Base-by-base conservation (phyloP, 2,329 filamentous ascomycete genomes). In the Aspergillus hiratsukae region DNA sequence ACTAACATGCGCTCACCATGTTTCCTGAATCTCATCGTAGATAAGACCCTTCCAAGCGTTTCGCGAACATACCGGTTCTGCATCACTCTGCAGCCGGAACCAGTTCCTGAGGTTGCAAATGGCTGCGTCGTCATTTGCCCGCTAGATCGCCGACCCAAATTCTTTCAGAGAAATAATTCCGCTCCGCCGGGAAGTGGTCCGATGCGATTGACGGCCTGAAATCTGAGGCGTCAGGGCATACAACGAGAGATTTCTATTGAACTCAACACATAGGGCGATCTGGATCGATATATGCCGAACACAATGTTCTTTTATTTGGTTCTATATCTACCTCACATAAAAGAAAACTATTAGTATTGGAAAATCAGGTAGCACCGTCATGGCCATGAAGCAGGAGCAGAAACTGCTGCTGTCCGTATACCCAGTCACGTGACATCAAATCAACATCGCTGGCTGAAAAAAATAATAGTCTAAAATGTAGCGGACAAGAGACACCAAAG, bases 51-150 rank as follows among this genome's bases (percentile, higher is more conserved):
- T 37, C 31, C 31, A 17, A 17, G 31, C 17, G 14, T 37, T 37
- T 17, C 31, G 28, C 3, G 10, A 27, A 27, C 43, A 46, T 25
- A 46, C 43, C 9, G 5, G 31, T n/a, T 37, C 41, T 23, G 41
- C 41, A 17, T 23, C n/a, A 21, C n/a, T 14, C 41, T 11, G 41
- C n/a, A 45, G n/a, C 41, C 41, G 41, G 41, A 45, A 19, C 31
- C 31, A 37, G 31, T 37, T 6, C 31, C 31, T 17, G 5, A 17
- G 43, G 21, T 55, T 48, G 31, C 35, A 59, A 59, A 59, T 64
- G 31, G 53, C 28, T 45, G 53, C 29, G 3, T 52, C 54, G 52
- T 49, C 45, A 63, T 63, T 63, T 58, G 61, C 55, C 48, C 52
- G 46, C 45, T 41, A 43, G 52, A 43, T 57, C 43, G 19, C 55